These are phyloP conservation scores for Epichloe festucae DNA, from an alignment of 2,329 filamentous ascomycete genomes.

Conservation along the genomic window DNA sequence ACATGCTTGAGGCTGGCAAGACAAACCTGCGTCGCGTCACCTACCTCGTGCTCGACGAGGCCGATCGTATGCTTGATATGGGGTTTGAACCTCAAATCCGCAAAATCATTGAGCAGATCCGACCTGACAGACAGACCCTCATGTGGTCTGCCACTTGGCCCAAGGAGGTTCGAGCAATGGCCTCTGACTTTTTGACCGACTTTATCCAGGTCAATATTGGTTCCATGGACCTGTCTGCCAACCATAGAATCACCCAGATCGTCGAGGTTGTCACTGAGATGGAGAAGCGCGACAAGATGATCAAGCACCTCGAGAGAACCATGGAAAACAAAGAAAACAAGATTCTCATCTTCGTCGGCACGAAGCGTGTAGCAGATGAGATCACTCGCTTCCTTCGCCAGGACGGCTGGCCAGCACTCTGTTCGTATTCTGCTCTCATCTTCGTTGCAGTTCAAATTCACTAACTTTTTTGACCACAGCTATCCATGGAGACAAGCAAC, in stretches of 20 bases:
- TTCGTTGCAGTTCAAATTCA: slow-evolving; percentile 22
- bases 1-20: slow-evolving; percentile 96
- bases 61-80: slow-evolving; percentile 99
- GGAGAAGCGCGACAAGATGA: slow-evolving; percentile 96
- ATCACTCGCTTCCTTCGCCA: slow-evolving; percentile 96
- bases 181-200: slow-evolving; percentile 79
- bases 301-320: slow-evolving; percentile 92
- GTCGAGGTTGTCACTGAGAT: slow-evolving; percentile 93
- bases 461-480: slow-evolving; percentile 37
- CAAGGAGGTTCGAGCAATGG: slow-evolving; percentile 90
- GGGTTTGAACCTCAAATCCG: slow-evolving; percentile 99
- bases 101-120: slow-evolving; percentile 96
- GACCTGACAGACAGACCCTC: slow-evolving; percentile 94
- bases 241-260: slow-evolving; percentile 95
- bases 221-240: slow-evolving; percentile 89
- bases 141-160: slow-evolving; percentile 99
- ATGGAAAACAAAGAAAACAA: slow-evolving; percentile 97
- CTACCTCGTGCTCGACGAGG: slow-evolving; percentile 96
- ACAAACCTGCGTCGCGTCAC: slow-evolving; percentile 97
- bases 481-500: slow-evolving; percentile 98
- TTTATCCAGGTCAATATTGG: slow-evolving; percentile 99
- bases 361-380: slow-evolving; percentile 92
- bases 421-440: slow-evolving; percentile 41
- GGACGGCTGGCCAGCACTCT: slow-evolving; percentile 94
- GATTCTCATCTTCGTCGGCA: slow-evolving; percentile 84